These are phyloP conservation scores for Ascochyta lentis DNA, from an alignment of 2,329 filamentous ascomycete species.

Conservation along the genomic window DNA sequence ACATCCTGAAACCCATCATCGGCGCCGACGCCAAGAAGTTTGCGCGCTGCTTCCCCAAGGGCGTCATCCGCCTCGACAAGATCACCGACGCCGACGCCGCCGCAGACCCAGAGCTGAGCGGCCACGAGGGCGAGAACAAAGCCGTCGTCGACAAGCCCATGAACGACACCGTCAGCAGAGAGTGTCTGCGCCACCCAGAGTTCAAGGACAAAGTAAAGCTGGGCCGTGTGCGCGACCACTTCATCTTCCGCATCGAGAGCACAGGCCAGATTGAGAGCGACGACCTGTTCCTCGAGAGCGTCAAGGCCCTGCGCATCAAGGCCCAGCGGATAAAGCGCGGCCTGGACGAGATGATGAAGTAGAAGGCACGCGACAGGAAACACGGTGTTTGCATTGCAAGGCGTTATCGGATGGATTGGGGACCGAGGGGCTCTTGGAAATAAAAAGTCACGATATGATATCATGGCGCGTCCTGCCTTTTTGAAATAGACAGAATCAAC, in stretches of 20 bases:
- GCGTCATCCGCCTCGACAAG: slow-evolving; percentile 81
- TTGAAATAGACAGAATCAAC: slow-evolving; percentile 5
- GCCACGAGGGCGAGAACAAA: slow-evolving; percentile 79
- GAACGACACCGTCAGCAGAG: slow-evolving; percentile 93
- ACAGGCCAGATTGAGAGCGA: slow-evolving; percentile 95
- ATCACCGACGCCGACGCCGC: slow-evolving; percentile 72
- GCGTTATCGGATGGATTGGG: slow-evolving; percentile 27
- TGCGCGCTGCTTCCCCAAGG: slow-evolving; percentile 82
- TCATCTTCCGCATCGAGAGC: slow-evolving; percentile 96
- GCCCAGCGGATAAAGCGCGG: slow-evolving; percentile 76
- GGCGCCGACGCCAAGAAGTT: slow-evolving; percentile 91
- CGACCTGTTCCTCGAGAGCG: slow-evolving; percentile 87
- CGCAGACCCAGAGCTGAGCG: slow-evolving; percentile 69
- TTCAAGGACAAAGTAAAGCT: slow-evolving; percentile 96
- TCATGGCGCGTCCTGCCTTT: slow-evolving; percentile 7
- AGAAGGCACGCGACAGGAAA: slow-evolving; percentile 9
- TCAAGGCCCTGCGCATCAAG: slow-evolving; percentile 86
- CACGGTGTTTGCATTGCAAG: slow-evolving; percentile 30
- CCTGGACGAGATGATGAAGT: slow-evolving; percentile 57
- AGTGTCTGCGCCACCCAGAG: slow-evolving; percentile 88
- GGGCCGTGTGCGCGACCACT: slow-evolving; percentile 89
- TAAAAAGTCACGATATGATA: slow-evolving; percentile 27
- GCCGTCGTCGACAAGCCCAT: slow-evolving; percentile 88
- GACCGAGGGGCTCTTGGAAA: neutral
- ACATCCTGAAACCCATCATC: slow-evolving; percentile 81